These are phyloP conservation scores for Peronospora belbahrii DNA, from an alignment of 352 stramenopile species.

Conservation along the genomic window DNA sequence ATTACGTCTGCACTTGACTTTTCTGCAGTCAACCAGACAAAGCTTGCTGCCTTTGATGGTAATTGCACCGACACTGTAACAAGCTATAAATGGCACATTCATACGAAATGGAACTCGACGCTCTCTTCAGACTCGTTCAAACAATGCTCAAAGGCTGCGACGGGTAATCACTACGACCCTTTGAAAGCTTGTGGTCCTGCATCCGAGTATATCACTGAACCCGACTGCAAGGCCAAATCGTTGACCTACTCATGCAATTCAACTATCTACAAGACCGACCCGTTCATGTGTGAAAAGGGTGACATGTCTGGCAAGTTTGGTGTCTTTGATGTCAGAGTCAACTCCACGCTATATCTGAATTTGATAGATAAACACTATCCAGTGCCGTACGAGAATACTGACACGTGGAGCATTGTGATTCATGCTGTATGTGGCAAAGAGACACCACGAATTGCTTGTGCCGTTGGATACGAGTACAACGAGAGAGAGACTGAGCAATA, in stretches of 20 bases:
- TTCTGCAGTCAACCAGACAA: conserved; percentile 16
- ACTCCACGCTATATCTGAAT: conserved; percentile 13
- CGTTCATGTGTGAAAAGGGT: conserved; percentile 39
- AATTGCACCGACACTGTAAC: conserved; percentile 36
- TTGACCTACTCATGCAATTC: conserved; percentile 38
- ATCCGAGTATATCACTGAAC: conserved; percentile 33
- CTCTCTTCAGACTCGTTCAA: conserved; percentile 29
- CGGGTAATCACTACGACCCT: conserved; percentile 53
- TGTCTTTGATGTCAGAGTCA: conserved; percentile 21
- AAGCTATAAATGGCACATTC: conserved; percentile 52
- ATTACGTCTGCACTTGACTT: conserved; percentile 42
- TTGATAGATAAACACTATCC: conserved; percentile 48
- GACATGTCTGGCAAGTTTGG: conserved; percentile 58
- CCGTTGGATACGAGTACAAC: conserved; percentile 9
- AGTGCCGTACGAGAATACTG: conserved; percentile 25
- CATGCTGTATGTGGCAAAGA: conserved; percentile 46
- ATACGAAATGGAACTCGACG: conserved; percentile 36
- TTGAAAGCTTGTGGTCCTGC: conserved; percentile 32
- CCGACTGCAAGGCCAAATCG: conserved; percentile 22
- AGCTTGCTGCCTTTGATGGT: conserved; percentile 24
- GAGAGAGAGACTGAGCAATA: neutral
- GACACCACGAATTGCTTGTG: conserved; percentile 41
- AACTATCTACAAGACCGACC: conserved; percentile 31
- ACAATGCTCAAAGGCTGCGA: conserved; percentile 35
- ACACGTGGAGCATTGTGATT: conserved; percentile 56